Conservation (phyloP, 2,329 filamentous ascomycete species). For the Trichoderma citrinoviride region DNA sequence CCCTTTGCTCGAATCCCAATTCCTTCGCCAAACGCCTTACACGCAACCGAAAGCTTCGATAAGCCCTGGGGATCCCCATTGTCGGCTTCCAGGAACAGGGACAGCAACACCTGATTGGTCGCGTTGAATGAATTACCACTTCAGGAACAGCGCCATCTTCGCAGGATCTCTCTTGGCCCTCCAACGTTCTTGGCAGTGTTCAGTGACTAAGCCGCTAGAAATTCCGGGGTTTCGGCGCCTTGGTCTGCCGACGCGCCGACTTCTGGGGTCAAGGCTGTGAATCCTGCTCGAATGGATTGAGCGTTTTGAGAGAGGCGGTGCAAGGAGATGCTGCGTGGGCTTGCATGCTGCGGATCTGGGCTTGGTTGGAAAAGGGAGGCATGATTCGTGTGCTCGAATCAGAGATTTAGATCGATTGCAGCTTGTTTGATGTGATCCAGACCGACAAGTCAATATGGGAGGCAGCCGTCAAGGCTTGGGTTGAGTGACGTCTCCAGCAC, state of each 20-base stretch:
- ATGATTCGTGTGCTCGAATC: neutral
- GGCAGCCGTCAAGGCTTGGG: neutral
- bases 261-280: neutral
- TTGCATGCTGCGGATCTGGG: neutral
- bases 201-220: neutral
- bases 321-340: neutral
- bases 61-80: neutral
- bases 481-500: neutral
- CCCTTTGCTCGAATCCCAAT: neutral
- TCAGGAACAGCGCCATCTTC: constrained; percentile 11
- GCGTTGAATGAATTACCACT: constrained; percentile 5
- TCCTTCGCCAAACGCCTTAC: neutral
- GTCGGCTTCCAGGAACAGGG: neutral
- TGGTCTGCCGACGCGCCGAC: neutral
- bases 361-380: neutral
- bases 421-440: neutral
- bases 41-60: neutral
- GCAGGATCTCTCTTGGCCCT: neutral
- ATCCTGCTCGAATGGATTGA: constrained; percentile 7
- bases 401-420: neutral
- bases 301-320: constrained; percentile 14
- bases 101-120: neutral
- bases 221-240: neutral
- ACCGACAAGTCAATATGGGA: no score
- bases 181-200: neutral